These are phyloP conservation scores for Oryza punctata DNA, from an alignment of 176 grass and related monocot species.

Conservation along the genomic window DNA sequence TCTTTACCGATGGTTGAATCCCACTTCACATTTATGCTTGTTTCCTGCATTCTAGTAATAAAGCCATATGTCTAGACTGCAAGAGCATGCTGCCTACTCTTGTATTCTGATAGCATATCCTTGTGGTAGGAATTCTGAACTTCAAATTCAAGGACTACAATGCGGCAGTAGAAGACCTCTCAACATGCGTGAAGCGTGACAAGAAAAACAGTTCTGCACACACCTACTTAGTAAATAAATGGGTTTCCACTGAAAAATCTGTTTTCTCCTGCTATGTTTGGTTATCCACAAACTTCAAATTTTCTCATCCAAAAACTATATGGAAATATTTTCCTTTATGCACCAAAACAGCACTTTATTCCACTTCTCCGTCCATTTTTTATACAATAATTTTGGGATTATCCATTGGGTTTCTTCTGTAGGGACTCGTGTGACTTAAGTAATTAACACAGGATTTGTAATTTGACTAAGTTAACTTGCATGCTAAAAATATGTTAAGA, in stretches of 20 bases:
- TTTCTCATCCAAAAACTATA: conserved; percentile 15
- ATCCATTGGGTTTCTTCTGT: not conserved
- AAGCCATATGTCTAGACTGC: conserved; percentile 2
- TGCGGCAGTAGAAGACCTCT: conserved; percentile 83
- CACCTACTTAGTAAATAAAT: conserved; percentile 81
- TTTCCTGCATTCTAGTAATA: conserved; percentile 21
- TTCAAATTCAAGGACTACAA: conserved; percentile 99
- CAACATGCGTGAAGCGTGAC: conserved; percentile 79
- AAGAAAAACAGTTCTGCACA: conserved; percentile 97
- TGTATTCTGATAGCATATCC: conserved; percentile 43
- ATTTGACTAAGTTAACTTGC: conserved; percentile 11
- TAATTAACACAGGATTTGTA: not conserved
- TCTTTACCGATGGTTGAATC: conserved; percentile 14
- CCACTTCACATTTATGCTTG: not conserved
- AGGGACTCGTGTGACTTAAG: not conserved
- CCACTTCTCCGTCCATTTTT: not conserved
- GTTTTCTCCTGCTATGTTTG: not conserved
- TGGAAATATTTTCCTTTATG: not conserved
- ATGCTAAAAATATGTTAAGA: conserved; percentile 19
- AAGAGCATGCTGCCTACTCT: conserved; percentile 21
- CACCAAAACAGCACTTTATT: conserved; percentile 1
- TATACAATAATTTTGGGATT: conserved; percentile 1
- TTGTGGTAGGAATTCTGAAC: conserved; percentile 90
- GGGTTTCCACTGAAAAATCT: not conserved
- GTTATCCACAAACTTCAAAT: not conserved